phyloP scores from a whole-genome alignment of 805 yeast species.

The Barnettozyma sp. region DNA sequence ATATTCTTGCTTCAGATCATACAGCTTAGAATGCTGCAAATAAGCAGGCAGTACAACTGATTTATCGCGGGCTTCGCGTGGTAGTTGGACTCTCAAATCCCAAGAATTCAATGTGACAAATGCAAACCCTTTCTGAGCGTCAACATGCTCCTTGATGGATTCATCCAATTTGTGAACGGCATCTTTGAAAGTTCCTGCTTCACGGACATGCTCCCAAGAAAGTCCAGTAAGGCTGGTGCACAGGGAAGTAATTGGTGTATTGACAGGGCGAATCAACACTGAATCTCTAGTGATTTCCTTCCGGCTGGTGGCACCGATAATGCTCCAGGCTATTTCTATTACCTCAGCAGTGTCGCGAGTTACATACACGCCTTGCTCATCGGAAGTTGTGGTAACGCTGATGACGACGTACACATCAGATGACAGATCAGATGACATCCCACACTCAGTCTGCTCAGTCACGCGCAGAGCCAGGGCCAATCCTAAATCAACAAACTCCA shows the following conservation, averaged over 20 bases:
- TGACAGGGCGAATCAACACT: conserved; percentile 50
- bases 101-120: conserved; percentile 62
- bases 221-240: conserved; percentile 46
- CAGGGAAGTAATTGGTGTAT: conserved; percentile 56
- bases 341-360: conserved; percentile 64
- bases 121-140: conserved; percentile 45
- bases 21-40: conserved; percentile 67
- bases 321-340: conserved; percentile 60
- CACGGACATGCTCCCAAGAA: conserved; percentile 54
- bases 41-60: conserved; percentile 65
- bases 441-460: too few relatives aligned
- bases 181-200: conserved; percentile 53
- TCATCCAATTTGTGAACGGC: conserved; percentile 51
- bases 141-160: conserved; percentile 38
- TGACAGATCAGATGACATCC: too few relatives aligned
- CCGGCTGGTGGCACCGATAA: conserved; percentile 48
- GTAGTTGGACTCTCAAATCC: conserved; percentile 70
- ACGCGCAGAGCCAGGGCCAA: too few relatives aligned
- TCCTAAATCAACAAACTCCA: too few relatives aligned
- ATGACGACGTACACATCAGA: conserved; percentile 51
- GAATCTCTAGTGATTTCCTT: conserved; percentile 37
- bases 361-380: conserved; percentile 51
- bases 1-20: conserved; percentile 71
- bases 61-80: conserved; percentile 76
- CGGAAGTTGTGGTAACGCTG: conserved; percentile 59